Percentiles rank a stretch among this genome's conserved stretches.
phyloP scores from a whole-genome alignment of 768 basidiomycete genomes.

The Tephrocybe sp. region DNA sequence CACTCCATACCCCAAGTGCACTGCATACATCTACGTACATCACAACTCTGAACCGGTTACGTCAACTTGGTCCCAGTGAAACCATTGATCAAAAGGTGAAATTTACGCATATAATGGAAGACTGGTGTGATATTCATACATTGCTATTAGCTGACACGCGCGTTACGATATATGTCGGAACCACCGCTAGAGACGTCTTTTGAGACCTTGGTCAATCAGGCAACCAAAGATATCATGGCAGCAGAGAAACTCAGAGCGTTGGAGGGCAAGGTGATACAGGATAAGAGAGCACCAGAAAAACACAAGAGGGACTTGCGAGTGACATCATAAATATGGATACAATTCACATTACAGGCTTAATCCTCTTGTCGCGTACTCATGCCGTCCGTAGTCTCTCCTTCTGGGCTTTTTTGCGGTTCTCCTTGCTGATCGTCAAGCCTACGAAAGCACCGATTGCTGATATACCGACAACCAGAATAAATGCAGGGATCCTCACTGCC shows the following conservation, averaged over 20 bases:
- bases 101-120: conserved; percentile 8
- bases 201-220: conserved; percentile 52
- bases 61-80: conserved; percentile 45
- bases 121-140: neutral
- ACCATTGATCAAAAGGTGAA: conserved; percentile 48
- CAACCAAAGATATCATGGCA: conserved; percentile 61
- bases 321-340: conserved; percentile 6
- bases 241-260: conserved; percentile 65
- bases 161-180: conserved; percentile 50
- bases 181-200: conserved; percentile 43
- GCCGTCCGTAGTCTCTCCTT: conserved; percentile 63
- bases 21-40: conserved; percentile 53
- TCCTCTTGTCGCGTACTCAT: conserved; percentile 25
- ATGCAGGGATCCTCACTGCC: conserved; percentile 84
- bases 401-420: conserved; percentile 65
- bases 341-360: neutral
- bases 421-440: conserved; percentile 71
- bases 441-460: conserved; percentile 79
- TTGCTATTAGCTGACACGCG: conserved; percentile 48
- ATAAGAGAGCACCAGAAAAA: conserved; percentile 29
- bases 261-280: conserved; percentile 35
- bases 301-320: conserved; percentile 18
- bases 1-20: conserved; percentile 49
- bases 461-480: conserved; percentile 78
- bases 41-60: conserved; percentile 48